Evolutionary conservation across 164 flowering plant genomes (phyloP), one percentile per base, ranked within the genome.

Genomic region (Nymphaea colorata): DNA sequence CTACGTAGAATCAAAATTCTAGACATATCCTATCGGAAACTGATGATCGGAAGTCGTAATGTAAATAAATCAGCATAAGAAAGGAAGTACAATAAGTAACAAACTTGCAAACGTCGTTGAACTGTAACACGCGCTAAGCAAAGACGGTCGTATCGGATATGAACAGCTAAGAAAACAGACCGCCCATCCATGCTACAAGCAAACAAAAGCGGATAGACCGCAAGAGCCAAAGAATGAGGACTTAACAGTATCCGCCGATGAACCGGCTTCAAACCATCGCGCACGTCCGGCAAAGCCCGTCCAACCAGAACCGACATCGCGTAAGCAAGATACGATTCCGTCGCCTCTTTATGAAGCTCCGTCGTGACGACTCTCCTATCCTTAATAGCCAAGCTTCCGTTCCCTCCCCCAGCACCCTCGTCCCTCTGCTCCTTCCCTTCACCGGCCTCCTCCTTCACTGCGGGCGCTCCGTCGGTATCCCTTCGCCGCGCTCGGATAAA

Each of bases 261-360:
- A 42, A 94, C 98, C 0, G 98, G 98, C 83, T 94, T 94, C 76
- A 94, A 79, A 11, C 98, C 97, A 53, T 94, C 98, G 3, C 98
- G 80, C 67, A 91, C 96, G 74, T 94, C 98, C 3, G 98, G 98
- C 76, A 94, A 74, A 5, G 98, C 97, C 4, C 98, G 82, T 4
- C 98, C 98, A 7, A 94, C 85, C 75, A 94, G 73, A 6, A 94
- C 97, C 0, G 98, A 94, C 88, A 94, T 85, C 0, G 98, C 96
- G 53, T 94, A 94, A 0, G 98, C 71, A 89, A 88, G 85, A 66
- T 94, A 94, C 2, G 98, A 91, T 61, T 88, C 96, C 3, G 95
- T 91, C 10, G 96, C 95, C 84, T 94, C 98, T 77, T 81, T 86
- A 71, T 91, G 96, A 43, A 94, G 89, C 79, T 89, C 97, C 0